Base-by-base conservation (phyloP, 2,329 filamentous ascomycete genomes). In the Cercospora sp. region DNA sequence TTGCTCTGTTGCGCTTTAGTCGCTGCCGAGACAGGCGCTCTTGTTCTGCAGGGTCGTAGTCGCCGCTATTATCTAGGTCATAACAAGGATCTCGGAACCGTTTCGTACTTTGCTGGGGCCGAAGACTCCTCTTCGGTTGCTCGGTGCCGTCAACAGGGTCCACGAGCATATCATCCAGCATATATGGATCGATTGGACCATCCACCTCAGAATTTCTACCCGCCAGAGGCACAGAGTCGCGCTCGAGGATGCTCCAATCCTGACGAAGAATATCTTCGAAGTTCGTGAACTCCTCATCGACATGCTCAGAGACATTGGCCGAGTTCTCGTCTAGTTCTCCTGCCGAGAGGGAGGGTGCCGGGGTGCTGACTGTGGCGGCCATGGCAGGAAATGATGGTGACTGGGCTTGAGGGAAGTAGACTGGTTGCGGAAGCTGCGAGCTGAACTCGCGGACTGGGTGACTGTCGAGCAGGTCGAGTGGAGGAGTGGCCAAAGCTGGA, bases 1-100 rank as follows among this genome's bases (percentile, higher is more conserved):
- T 59, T 37, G 55, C 30, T 32, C 30, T 59, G 55, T 67, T 58
- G 24, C 61, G 65, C 32, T 32, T 43, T 13, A 53, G 59, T 24
- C 26, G 49, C 30, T 43, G n/a, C 10, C 59, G 58, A 21, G 13
- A 40, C 12, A 21, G 30, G 8, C 40, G 58, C 32, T 34, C 32
- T 45, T 24, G 40, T 51, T 45, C 60, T 16, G 16, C 21, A 21
- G 60, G 60, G 45, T 62, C 40, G 26, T 45, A 62, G 16, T 62
- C 60, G 40, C 60, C 60, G n/a, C 37, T 62, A 24, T 62, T 16
- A 49, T 62, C 60, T 9, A 49, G 16, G 26, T 62, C 60, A 10
- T 45, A 43, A 28, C 43, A 62, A 30, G 60, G 60, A 32, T 45
- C 18, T 18, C 43, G 60, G 28, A 62, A 62, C 2, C 37, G 43